A percentile compares a stretch with the other conserved stretches of the same genome.
Conservation (phyloP, 1,284 basidiomycete species). For the Rhodotorula sp. region DNA sequence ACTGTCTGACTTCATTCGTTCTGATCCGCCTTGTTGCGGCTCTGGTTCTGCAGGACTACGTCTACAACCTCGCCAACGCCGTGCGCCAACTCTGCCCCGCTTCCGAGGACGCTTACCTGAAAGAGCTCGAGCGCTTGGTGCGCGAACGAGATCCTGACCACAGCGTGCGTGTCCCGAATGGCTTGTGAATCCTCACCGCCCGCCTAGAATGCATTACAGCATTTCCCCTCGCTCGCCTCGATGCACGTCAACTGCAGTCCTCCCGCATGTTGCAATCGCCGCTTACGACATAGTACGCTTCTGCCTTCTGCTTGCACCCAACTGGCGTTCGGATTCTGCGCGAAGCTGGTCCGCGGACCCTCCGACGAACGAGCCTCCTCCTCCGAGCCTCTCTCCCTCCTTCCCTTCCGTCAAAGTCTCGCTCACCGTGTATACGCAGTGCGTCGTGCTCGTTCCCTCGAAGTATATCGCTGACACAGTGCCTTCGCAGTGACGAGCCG, state of each 20-base stretch:
- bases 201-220: background rate
- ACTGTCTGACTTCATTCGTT: background rate
- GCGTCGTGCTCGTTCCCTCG: background rate
- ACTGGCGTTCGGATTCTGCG: no score
- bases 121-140: constrained; percentile 61
- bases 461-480: background rate
- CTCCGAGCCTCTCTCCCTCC: background rate
- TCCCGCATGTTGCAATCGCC: background rate
- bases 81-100: constrained; percentile 68
- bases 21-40: background rate
- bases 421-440: background rate
- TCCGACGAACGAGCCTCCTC: background rate
- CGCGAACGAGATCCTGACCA: constrained; percentile 14
- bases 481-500: background rate
- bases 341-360: background rate
- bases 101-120: constrained; percentile 72
- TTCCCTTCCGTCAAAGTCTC: background rate
- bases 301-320: no score
- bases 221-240: background rate
- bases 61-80: constrained; percentile 68
- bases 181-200: background rate
- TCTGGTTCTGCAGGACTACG: constrained; percentile 63
- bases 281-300: no score
- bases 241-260: background rate
- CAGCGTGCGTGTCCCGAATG: background rate